Evolutionary conservation across 1,284 basidiomycete species (phyloP), one percentile per base, ranked within the genome.

Genomic region (Ganoderma multipileum): DNA sequence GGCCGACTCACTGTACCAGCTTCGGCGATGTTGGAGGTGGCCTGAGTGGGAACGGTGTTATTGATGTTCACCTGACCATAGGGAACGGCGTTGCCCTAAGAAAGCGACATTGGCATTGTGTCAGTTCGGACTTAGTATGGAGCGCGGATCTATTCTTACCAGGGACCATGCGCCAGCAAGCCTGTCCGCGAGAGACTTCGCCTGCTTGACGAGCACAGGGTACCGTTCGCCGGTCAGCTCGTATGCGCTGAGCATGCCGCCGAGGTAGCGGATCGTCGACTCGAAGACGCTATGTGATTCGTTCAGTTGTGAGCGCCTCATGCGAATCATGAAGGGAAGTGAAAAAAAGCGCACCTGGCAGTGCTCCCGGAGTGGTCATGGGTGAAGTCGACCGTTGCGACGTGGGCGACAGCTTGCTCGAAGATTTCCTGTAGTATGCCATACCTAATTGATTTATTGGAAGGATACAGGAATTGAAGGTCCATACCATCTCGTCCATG

Each of bases 211-310:
- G 47, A 94, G 81, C 16, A 82, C 76, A 0, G 81, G 80, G 71
- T 86, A 81, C 65, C 87, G 76, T 75, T 88, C 79, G 11, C 89
- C 89, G 57, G 89, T 92, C 30, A 98, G 86, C 77, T 97, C 95
- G 78, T 94, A 96, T 0, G 95, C 91, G 60, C 92, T 92, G 36
- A 98, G 78, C 42, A 91, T 79, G 3, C 89, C 88, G 9, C 84
- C 91, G 2, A 92, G 77, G 84, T 87, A 96, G 20, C 96, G 92
- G 71, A 98, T 98, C 0, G 91, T 94, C 0, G 94, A 96, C 82
- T 97, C 96, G 76, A 97, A 97, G 3, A 95, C 84, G 63, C 92
- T 92, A n/a, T n/a, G 69, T 38, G 41, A 41, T 41, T 16, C 11
- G 44, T 47, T 11, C 44, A 4, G 0, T 26, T 14, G 16, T 30